A percentile compares a stretch with the other conserved stretches of the same genome.
These are phyloP conservation scores for Claviceps purpurea DNA, from an alignment of 2,329 filamentous ascomycete genomes.

Conservation along the genomic window DNA sequence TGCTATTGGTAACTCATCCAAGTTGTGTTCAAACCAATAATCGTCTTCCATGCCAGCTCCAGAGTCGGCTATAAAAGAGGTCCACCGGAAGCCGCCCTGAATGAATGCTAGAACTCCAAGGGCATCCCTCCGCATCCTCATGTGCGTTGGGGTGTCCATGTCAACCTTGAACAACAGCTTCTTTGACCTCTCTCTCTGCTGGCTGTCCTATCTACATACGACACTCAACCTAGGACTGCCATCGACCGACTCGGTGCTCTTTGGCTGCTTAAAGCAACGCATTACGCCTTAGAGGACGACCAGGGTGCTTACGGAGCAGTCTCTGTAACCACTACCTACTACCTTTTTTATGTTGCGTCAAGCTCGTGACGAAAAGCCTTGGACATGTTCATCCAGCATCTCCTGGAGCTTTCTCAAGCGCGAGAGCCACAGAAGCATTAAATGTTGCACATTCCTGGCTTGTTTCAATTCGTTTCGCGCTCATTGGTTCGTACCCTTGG, in stretches of 20 bases:
- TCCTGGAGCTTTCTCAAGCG: background rate
- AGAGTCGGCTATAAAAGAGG: background rate
- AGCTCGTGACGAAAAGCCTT: background rate
- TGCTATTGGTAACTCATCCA: too few species aligned
- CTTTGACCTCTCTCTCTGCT: background rate
- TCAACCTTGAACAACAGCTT: background rate
- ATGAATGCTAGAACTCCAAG: background rate
- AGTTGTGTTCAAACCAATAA: too few species aligned
- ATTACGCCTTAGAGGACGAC: background rate
- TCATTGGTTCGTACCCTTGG: background rate
- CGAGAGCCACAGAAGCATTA: background rate
- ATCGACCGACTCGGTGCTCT: background rate
- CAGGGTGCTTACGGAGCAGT: background rate
- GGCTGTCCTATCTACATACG: background rate
- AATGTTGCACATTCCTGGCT: background rate
- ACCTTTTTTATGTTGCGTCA: background rate
- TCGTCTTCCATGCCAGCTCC: background rate
- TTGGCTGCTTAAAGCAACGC: background rate
- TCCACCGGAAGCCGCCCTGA: background rate
- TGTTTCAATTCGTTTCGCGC: background rate
- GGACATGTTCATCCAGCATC: background rate
- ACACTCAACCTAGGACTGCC: background rate
- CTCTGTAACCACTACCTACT: background rate
- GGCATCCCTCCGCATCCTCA: background rate
- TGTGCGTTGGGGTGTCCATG: background rate